Evolutionary conservation across 306 rosid genomes (phyloP).

Genomic region (Comarum palustre): DNA sequence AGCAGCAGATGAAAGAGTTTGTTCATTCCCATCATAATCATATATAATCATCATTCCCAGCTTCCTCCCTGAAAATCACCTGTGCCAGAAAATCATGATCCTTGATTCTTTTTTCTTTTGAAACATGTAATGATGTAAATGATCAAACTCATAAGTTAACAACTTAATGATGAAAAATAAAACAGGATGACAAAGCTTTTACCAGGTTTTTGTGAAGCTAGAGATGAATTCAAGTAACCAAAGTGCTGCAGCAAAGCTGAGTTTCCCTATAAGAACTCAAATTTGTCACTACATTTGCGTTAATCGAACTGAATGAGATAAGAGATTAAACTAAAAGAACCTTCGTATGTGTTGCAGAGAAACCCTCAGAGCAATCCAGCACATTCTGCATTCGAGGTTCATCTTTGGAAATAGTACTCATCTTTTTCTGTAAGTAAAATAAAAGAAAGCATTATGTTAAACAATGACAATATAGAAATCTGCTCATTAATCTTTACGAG

Average conservation of each 20-base stretch:
- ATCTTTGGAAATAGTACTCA: slow-evolving; percentile 31
- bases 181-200: slow-evolving; percentile 1
- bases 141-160: background rate
- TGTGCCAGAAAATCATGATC: slow-evolving; percentile 23
- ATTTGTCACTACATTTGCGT: background rate
- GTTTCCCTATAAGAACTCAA: slow-evolving; percentile 45
- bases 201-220: slow-evolving; percentile 59
- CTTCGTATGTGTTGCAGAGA: slow-evolving; percentile 60
- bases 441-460: slow-evolving; percentile 24
- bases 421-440: slow-evolving; percentile 41
- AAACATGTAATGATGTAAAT: background rate
- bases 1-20: slow-evolving; percentile 22
- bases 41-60: slow-evolving; percentile 35
- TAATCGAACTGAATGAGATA: background rate
- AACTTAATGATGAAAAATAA: background rate
- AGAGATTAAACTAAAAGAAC: slow-evolving; percentile 26
- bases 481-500: background rate
- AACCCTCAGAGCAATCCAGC: slow-evolving; percentile 47
- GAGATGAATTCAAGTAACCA: slow-evolving; percentile 41
- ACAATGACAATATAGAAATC: background rate
- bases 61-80: slow-evolving; percentile 44
- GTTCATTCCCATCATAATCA: background rate
- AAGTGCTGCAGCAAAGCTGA: slow-evolving; percentile 46
- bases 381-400: slow-evolving; percentile 47
- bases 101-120: background rate